phyloP scores from a whole-genome alignment of 1,284 basidiomycete genomes.

The Somion occarium region DNA sequence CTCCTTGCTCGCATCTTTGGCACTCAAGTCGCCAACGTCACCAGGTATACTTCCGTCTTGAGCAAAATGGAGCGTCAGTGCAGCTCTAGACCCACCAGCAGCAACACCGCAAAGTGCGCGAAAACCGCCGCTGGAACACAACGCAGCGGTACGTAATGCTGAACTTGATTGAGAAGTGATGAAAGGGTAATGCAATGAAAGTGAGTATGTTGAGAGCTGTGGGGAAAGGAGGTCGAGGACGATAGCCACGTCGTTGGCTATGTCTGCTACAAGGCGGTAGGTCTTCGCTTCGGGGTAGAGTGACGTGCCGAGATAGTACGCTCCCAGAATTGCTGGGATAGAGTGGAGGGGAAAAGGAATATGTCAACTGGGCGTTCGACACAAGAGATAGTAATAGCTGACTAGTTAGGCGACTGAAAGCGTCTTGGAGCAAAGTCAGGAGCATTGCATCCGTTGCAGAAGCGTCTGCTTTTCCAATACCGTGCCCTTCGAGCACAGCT shows the following conservation, averaged over 20 bases:
- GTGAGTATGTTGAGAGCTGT: constrained; percentile 29
- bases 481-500: constrained; percentile 66
- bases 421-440: constrained; percentile 58
- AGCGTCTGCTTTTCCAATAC: constrained; percentile 61
- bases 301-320: constrained; percentile 57
- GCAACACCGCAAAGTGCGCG: constrained; percentile 56
- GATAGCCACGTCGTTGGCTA: constrained; percentile 57
- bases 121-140: constrained; percentile 54
- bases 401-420: constrained; percentile 61
- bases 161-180: constrained; percentile 23
- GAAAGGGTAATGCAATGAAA: constrained; percentile 16
- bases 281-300: constrained; percentile 67
- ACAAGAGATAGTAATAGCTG: constrained; percentile 18
- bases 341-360: background rate
- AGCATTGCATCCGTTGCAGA: constrained; percentile 62
- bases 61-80: constrained; percentile 64
- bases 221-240: constrained; percentile 59
- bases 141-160: constrained; percentile 38
- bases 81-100: constrained; percentile 63
- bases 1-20: constrained; percentile 68
- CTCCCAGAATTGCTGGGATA: constrained; percentile 57
- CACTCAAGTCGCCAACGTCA: constrained; percentile 65
- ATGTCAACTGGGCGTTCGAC: background rate
- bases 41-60: constrained; percentile 39
- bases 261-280: constrained; percentile 66